These are phyloP conservation scores for Russula olivacea DNA, from an alignment of 768 basidiomycete genomes.

Conservation along the genomic window DNA sequence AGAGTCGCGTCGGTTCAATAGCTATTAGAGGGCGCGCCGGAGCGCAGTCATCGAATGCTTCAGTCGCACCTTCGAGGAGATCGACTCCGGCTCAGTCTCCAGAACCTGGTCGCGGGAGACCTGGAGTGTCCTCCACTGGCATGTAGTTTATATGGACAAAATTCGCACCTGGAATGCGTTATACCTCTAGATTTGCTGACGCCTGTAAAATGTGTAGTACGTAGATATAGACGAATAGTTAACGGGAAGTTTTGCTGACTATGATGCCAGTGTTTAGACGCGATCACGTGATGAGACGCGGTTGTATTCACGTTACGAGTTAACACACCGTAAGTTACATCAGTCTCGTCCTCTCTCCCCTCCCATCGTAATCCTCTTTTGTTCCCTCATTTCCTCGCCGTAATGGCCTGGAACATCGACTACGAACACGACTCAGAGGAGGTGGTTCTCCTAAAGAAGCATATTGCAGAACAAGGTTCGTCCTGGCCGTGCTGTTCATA, in stretches of 20 bases:
- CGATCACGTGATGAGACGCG: slow-evolving; percentile 24
- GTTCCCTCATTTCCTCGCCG: slow-evolving; percentile 10
- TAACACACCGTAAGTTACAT: no score
- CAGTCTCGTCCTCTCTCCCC: background rate
- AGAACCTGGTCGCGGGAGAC: slow-evolving; percentile 16
- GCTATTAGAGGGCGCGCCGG: slow-evolving; percentile 7
- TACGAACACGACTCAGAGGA: slow-evolving; percentile 26
- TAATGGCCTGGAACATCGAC: slow-evolving; percentile 20
- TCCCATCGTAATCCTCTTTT: slow-evolving; percentile 1
- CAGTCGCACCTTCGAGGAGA: slow-evolving; percentile 12
- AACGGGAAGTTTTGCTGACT: background rate
- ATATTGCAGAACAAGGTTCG: slow-evolving; percentile 25
- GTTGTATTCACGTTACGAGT: slow-evolving; percentile 14
- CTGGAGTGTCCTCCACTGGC: background rate
- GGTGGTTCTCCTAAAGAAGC: slow-evolving; percentile 22
- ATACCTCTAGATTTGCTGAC: slow-evolving; percentile 6
- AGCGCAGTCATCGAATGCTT: slow-evolving; percentile 9
- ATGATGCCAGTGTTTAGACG: background rate
- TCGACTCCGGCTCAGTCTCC: slow-evolving; percentile 12
- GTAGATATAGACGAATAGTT: slow-evolving; percentile 4
- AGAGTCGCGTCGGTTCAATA: slow-evolving; percentile 15
- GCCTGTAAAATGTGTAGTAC: slow-evolving; percentile 4
- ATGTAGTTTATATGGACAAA: background rate
- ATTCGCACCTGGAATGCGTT: background rate
- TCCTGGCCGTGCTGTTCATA: background rate